Evolutionary conservation across 176 grass and related monocot species (phyloP).

Genomic region (Phyllostachys edulis): DNA sequence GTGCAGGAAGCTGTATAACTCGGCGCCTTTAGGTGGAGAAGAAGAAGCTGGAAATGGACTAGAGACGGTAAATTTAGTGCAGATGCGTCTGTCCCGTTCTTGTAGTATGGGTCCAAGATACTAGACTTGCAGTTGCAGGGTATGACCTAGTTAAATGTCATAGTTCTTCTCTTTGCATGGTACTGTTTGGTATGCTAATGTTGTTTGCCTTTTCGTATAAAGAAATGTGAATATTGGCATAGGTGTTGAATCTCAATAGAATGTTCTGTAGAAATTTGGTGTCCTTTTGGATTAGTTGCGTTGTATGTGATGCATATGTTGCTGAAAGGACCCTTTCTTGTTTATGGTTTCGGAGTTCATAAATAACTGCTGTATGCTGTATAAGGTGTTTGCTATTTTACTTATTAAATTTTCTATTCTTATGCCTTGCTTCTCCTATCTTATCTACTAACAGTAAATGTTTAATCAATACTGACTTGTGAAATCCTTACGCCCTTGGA

Average conservation of each 20-base stretch:
- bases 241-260: constrained; percentile 41
- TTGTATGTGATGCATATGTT: constrained; percentile 50
- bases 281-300: not conserved
- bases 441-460: not conserved
- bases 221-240: constrained; percentile 66
- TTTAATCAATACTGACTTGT: not conserved
- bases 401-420: not conserved
- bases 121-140: constrained; percentile 37
- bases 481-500: not conserved
- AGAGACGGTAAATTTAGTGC: constrained; percentile 38
- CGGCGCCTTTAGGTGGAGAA: constrained; percentile 32
- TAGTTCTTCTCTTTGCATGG: constrained; percentile 35
- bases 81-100: constrained; percentile 55
- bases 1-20: constrained; percentile 84
- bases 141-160: constrained; percentile 30
- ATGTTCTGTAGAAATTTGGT: constrained; percentile 14
- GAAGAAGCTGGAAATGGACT: constrained; percentile 28
- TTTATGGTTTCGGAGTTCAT: constrained; percentile 41
- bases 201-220: constrained; percentile 44
- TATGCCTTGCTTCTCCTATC: not conserved
- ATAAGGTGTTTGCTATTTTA: constrained; percentile 28
- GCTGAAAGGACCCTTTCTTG: constrained; percentile 31
- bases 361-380: constrained; percentile 45
- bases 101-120: constrained; percentile 80
- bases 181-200: constrained; percentile 41